Evolutionary conservation across 176 grass and related monocot genomes (phyloP).

Genomic region (Eragrostis nindensis): DNA sequence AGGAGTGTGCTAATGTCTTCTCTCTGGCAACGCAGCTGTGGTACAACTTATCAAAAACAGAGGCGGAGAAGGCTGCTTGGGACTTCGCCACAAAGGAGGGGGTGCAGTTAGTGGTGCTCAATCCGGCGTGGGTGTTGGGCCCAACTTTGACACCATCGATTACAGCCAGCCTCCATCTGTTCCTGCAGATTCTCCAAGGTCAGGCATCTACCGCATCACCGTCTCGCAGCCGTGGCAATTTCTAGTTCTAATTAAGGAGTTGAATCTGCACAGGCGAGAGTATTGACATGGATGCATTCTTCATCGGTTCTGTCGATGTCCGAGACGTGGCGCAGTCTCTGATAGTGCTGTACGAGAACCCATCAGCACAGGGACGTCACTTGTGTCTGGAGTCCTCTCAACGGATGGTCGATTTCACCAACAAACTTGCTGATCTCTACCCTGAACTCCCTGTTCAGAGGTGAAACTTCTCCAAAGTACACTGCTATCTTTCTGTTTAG

Average conservation of each 20-base stretch:
- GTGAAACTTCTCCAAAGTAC: constrained; percentile 22
- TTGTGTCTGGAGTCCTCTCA: constrained; percentile 43
- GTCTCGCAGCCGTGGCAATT: too few relatives aligned
- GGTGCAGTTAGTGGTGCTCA: constrained; percentile 53
- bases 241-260: too few relatives aligned
- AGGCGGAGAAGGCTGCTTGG: constrained; percentile 69
- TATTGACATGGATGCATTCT: constrained; percentile 41
- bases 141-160: constrained; percentile 42
- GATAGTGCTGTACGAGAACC: constrained; percentile 47
- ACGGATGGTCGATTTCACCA: constrained; percentile 38
- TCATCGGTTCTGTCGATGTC: constrained; percentile 51
- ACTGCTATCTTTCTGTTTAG: neutral
- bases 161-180: neutral
- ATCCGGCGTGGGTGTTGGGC: constrained; percentile 53
- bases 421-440: constrained; percentile 47
- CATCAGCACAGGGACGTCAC: constrained; percentile 54
- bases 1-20: neutral
- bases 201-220: neutral
- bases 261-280: constrained; percentile 32
- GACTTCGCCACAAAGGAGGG: constrained; percentile 48
- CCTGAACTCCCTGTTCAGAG: constrained; percentile 48
- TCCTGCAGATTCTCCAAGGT: constrained; percentile 45
- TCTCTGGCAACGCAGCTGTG: constrained; percentile 29
- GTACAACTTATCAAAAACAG: constrained; percentile 69
- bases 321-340: constrained; percentile 46